phyloP scores from a whole-genome alignment of 768 basidiomycete species.

The Tulasnella sp. region DNA sequence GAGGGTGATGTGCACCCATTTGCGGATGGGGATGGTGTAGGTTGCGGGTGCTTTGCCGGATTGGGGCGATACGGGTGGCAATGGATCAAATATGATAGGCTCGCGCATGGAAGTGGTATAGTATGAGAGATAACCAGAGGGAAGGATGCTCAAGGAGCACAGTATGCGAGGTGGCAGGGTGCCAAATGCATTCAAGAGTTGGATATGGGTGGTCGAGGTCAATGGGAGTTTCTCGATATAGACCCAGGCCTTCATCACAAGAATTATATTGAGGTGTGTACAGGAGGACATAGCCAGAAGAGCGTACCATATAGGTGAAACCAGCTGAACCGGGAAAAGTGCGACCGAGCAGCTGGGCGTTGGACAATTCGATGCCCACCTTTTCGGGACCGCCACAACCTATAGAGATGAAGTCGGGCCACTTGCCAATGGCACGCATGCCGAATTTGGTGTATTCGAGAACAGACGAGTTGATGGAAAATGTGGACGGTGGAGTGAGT shows the following conservation, averaged over 20 bases:
- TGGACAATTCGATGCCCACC: slow-evolving; percentile 30
- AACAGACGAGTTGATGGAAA: slow-evolving; percentile 25
- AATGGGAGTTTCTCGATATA: slow-evolving; percentile 36
- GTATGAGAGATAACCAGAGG: slow-evolving; percentile 14
- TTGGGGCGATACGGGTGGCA: background rate
- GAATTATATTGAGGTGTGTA: background rate
- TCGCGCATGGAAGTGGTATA: slow-evolving; percentile 14
- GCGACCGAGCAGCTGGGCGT: slow-evolving; percentile 26
- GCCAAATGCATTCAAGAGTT: slow-evolving; percentile 6
- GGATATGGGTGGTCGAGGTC: slow-evolving; percentile 21
- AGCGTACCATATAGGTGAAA: slow-evolving; percentile 52
- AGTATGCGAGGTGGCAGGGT: slow-evolving; percentile 6
- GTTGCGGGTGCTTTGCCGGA: background rate
- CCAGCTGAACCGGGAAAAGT: slow-evolving; percentile 45
- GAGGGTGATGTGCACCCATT: slow-evolving; percentile 60
- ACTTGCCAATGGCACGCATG: slow-evolving; percentile 47
- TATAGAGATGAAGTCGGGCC: slow-evolving; percentile 68
- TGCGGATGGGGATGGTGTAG: background rate
- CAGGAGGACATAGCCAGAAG: background rate
- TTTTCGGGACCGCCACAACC: slow-evolving; percentile 42
- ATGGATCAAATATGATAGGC: slow-evolving; percentile 8
- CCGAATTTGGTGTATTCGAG: slow-evolving; percentile 57
- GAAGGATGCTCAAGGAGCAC: slow-evolving; percentile 12
- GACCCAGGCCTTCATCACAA: slow-evolving; percentile 34
- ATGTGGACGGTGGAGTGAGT: background rate